These are phyloP conservation scores for Diplodia sapinea DNA, from an alignment of 2,329 filamentous ascomycete genomes.

Conservation along the genomic window DNA sequence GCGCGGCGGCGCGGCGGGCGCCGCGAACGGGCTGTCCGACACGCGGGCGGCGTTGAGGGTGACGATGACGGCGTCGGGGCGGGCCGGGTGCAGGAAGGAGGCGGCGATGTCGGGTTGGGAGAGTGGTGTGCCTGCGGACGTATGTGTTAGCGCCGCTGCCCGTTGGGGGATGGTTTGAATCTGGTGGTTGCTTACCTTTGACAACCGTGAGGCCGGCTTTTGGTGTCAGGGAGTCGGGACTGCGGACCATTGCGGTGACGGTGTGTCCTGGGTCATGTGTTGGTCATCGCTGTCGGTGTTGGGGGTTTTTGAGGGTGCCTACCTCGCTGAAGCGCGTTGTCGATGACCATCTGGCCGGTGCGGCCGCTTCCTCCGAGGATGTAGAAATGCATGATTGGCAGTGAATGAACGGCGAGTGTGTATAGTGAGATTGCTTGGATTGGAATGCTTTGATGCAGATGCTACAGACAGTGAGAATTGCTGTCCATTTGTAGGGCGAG, in stretches of 20 bases:
- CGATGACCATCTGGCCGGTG: constrained; percentile 53
- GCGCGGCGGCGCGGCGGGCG: constrained; percentile 50
- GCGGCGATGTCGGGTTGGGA: constrained; percentile 46
- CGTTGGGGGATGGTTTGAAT: background rate
- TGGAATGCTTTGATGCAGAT: background rate
- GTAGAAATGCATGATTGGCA: constrained; percentile 50
- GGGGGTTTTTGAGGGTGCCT: background rate
- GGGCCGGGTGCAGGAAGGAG: constrained; percentile 41
- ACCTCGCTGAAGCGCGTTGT: constrained; percentile 46
- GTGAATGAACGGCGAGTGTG: background rate
- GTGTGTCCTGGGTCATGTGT: constrained; percentile 42
- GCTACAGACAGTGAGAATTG: background rate
- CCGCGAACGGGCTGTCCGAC: constrained; percentile 57
- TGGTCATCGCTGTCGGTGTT: background rate
- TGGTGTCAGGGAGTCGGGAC: constrained; percentile 42
- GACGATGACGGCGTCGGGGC: constrained; percentile 52
- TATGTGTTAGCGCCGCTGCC: background rate
- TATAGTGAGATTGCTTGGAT: background rate
- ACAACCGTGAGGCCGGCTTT: constrained; percentile 48
- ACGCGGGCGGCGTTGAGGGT: constrained; percentile 57
- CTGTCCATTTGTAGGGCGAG: background rate
- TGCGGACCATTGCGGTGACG: constrained; percentile 56
- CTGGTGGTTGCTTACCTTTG: constrained; percentile 38
- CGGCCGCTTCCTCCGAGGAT: constrained; percentile 57
- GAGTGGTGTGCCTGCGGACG: constrained; percentile 37